phyloP scores from a whole-genome alignment of 208 protist species.

The Leptomonas pyrrhocoris region DNA sequence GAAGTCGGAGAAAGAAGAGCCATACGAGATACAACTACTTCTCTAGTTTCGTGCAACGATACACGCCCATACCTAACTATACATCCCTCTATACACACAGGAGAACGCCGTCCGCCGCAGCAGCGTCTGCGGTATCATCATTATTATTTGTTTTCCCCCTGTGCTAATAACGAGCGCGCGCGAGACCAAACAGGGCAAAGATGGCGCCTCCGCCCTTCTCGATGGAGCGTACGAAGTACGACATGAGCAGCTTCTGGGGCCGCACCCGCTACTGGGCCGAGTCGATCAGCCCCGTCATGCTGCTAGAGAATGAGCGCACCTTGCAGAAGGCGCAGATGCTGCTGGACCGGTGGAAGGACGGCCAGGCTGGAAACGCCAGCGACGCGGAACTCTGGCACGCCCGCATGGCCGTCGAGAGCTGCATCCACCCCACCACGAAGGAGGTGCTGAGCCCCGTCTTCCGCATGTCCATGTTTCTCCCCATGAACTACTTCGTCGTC shows the following conservation, averaged over 20 bases:
- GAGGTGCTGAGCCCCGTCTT: constrained; percentile 89
- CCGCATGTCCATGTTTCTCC: constrained; percentile 93
- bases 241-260: constrained; percentile 81
- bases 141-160: too few species aligned
- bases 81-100: too few species aligned
- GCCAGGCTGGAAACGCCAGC: constrained; percentile 27
- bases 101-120: too few species aligned
- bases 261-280: constrained; percentile 88
- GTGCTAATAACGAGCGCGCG: too few species aligned
- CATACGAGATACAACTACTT: too few species aligned
- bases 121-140: too few species aligned
- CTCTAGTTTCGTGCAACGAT: too few species aligned
- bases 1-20: too few species aligned
- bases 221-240: constrained; percentile 67
- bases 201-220: constrained; percentile 53
- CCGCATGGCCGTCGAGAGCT: constrained; percentile 82
- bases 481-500: constrained; percentile 91
- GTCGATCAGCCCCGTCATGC: constrained; percentile 78
- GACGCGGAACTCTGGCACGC: constrained; percentile 87
- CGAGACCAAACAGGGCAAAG: too few species aligned
- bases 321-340: constrained; percentile 52
- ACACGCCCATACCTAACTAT: too few species aligned
- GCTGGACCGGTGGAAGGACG: constrained; percentile 56
- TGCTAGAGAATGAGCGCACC: constrained; percentile 63
- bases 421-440: constrained; percentile 91